A percentile compares a stretch with the other conserved stretches of the same genome.
phyloP scores from a whole-genome alignment of 2,329 filamentous ascomycete genomes.

The Dothidotthia symphoricarpi region DNA sequence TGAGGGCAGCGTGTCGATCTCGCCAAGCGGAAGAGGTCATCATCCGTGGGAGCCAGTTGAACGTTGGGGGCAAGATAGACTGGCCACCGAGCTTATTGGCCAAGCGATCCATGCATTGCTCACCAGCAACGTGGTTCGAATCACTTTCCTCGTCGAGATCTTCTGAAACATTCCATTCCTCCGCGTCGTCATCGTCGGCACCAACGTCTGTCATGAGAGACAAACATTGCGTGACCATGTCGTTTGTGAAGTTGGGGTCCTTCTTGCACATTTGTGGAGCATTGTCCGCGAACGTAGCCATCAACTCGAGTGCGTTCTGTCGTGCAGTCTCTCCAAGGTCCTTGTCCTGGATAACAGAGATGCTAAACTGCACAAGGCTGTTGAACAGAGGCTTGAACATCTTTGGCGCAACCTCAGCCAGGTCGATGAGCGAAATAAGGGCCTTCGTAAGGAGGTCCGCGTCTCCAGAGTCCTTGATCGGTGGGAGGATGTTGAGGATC shows the following conservation, averaged over 20 bases:
- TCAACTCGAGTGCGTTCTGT: constrained; percentile 92
- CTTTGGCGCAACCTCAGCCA: constrained; percentile 90
- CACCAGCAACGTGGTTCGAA: constrained; percentile 93
- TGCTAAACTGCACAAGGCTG: constrained; percentile 86
- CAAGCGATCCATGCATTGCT: constrained; percentile 96
- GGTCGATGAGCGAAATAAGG: constrained; percentile 84
- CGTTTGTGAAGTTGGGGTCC: constrained; percentile 82
- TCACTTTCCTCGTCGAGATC: constrained; percentile 98
- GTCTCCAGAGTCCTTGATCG: constrained; percentile 86
- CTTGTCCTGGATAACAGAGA: constrained; percentile 94
- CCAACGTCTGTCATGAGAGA: constrained; percentile 98
- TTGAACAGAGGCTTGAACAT: constrained; percentile 98
- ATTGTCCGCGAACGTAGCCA: constrained; percentile 97
- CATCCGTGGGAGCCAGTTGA: constrained; percentile 96
- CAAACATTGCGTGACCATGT: constrained; percentile 98
- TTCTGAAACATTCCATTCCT: constrained; percentile 89
- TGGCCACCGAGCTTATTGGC: constrained; percentile 97
- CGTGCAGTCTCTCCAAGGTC: constrained; percentile 85
- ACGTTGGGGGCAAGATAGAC: constrained; percentile 87
- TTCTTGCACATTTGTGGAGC: constrained; percentile 93
- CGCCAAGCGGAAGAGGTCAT: constrained; percentile 93
- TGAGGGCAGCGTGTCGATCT: constrained; percentile 91
- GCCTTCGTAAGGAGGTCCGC: constrained; percentile 89
- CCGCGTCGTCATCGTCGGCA: constrained; percentile 87
- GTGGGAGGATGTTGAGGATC: constrained; percentile 89